phyloP scores from a whole-genome alignment of 768 basidiomycete genomes.

The Leccinum uliginosum region DNA sequence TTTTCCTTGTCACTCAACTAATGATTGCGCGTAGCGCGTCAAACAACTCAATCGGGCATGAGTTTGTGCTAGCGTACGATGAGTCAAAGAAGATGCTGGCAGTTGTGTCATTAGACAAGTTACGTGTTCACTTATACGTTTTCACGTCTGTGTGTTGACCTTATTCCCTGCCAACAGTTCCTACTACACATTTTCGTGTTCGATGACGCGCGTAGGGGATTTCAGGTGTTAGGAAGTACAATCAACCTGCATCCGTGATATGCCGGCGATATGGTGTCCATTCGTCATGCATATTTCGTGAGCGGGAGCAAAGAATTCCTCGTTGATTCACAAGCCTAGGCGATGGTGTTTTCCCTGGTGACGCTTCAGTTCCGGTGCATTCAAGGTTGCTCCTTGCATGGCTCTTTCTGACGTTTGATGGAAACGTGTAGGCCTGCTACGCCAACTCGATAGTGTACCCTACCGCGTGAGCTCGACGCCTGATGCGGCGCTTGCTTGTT shows the following conservation, averaged over 20 bases:
- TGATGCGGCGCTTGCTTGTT: slow-evolving; percentile 53
- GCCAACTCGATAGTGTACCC: slow-evolving; percentile 33
- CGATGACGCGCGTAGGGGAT: slow-evolving; percentile 44
- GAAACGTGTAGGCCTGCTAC: slow-evolving; percentile 40
- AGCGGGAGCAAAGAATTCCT: slow-evolving; percentile 50
- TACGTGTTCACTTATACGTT: too few species aligned
- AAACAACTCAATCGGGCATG: too few species aligned
- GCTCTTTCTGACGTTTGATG: neutral
- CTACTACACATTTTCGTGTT: slow-evolving; percentile 32
- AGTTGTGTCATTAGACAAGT: too few species aligned
- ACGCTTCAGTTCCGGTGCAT: slow-evolving; percentile 42
- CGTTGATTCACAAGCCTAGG: slow-evolving; percentile 41
- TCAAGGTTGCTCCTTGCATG: neutral
- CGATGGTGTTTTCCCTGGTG: slow-evolving; percentile 51
- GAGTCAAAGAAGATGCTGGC: too few species aligned
- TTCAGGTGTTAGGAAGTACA: slow-evolving; percentile 39
- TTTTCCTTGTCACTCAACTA: too few species aligned
- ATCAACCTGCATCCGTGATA: slow-evolving; percentile 45
- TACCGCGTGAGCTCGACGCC: slow-evolving; percentile 39
- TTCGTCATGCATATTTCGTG: slow-evolving; percentile 41
- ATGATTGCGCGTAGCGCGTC: too few species aligned
- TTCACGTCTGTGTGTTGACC: too few species aligned
- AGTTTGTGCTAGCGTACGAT: too few species aligned
- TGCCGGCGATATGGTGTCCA: slow-evolving; percentile 12
- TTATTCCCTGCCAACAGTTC: neutral